Percentiles rank a stretch among this genome's conserved stretches.
These are phyloP conservation scores for Amphirosellinia nigrospora DNA, from an alignment of 495 filamentous ascomycete species.

Conservation along the genomic window DNA sequence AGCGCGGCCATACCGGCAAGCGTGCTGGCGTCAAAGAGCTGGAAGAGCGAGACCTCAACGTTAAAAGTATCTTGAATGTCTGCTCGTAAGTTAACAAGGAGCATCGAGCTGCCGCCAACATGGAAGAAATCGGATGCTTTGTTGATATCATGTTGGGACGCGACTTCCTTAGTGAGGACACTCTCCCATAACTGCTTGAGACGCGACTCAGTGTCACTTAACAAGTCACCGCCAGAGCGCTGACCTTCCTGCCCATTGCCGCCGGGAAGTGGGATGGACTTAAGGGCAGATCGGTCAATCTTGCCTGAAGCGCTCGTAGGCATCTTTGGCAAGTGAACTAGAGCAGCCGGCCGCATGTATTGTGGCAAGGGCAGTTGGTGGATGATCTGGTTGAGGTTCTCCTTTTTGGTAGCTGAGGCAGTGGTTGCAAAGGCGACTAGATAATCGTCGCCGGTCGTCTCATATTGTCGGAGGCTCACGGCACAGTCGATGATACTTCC, in stretches of 20 bases:
- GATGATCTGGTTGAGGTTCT: background rate
- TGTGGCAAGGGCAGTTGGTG: background rate
- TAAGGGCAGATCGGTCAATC: background rate
- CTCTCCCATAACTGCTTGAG: background rate
- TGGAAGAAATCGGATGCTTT: background rate
- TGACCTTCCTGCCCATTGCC: too few species aligned
- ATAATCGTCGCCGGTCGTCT: background rate
- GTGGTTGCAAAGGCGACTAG: conserved; percentile 11
- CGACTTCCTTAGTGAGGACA: background rate
- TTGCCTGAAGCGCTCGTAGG: background rate
- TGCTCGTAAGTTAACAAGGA: too few species aligned
- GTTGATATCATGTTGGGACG: background rate
- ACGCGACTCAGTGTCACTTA: background rate
- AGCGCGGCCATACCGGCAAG: background rate
- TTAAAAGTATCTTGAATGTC: background rate
- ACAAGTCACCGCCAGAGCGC: background rate
- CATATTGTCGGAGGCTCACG: background rate
- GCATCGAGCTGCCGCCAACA: background rate
- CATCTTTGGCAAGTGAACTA: background rate
- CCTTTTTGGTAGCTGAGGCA: background rate
- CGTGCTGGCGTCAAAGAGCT: background rate
- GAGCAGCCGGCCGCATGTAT: background rate
- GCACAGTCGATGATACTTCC: background rate
- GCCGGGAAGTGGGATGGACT: background rate
- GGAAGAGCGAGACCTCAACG: background rate